Base-by-base conservation (phyloP, 2,329 filamentous ascomycete species). In the Byssochlamys sp. region DNA sequence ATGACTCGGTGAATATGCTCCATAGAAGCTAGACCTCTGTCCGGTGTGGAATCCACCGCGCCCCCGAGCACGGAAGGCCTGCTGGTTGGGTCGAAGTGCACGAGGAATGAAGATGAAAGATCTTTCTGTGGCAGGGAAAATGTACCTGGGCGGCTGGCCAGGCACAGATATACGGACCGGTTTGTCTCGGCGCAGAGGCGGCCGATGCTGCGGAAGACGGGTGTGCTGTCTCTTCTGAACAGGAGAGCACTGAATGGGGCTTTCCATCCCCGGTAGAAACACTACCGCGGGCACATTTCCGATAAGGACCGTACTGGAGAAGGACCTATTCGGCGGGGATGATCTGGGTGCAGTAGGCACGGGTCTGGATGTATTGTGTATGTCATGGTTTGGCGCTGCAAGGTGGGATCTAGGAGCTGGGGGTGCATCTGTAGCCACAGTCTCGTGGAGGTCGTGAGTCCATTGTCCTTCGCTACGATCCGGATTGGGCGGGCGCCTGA, bases 91-190 rank as follows among this genome's bases (percentile, higher is more conserved):
- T 64, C 94, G 85, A 77, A 96, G 82, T 10, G 92, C 92, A 63
- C 94, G 84, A 11, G 94, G 94, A 60, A 99, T 99, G 75, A 99
- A 99, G 66, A 96, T 95, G 73, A 99, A 99, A 0, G 94, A 97
- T 62, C 94, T 82, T 66, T 96, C 91, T 52, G 84, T 80, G 1
- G 91, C 88, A 4, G 94, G 94, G 74, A 94, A 96, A 60, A 96
- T 91, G 73, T 96, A 96, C 61, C 89, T 85, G 35, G 90, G 89
- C 11, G 84, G 79, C 61, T 88, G 82, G 28, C 88, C 81, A 1
- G 94, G 92, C 49, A 99, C 80, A 7, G 91, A 96, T 64, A 99
- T 90, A 54, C 94, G 87, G 48, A 97, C 94, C 6, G 94, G 94
- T 71, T 97, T 99, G 77, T 99, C 94, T 66, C 94, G 87, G 61